Base-by-base conservation (phyloP, 192 early-diverging fungal species). In the Gorgonomyces haynaldii region DNA sequence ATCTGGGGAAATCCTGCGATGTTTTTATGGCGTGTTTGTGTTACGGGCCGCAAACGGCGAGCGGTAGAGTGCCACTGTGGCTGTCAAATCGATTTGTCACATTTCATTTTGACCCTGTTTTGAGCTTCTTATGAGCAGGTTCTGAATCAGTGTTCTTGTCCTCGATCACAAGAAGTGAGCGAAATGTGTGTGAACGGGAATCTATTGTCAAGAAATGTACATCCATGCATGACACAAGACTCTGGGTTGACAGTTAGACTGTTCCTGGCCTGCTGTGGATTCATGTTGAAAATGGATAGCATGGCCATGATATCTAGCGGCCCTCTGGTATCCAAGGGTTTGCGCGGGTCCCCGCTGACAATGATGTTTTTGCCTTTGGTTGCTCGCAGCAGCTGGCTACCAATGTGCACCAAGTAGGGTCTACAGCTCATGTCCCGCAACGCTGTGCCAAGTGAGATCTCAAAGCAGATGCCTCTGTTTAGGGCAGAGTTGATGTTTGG, bases 321-420 rank as follows among this genome's bases (percentile, higher is more conserved):
- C 30, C 85, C 75, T 20, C 81, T 67, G 28, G 88, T 53, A 29
- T 89, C 82, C 45, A 92, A 62, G 20, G 75, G 81, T 22, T 54
- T 66, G 53, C 67, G 52, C 0, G 87, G 85, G 38, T 72, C 84
- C 42, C 81, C 79, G 2, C 78, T 65, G 26, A 89, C 39, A 13
- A 92, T 79, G 2, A 92, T 55, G 55, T 90, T 83, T 40, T 83
- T 82, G 16, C 86, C 88, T 28, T 76, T 70, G 0, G 83, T 85
- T 0, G 74, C 74, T 28, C 83, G 62, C 19, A 90, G 57, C 38
- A 90, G 60, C 22, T 61, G 54, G 24, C 69, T 61, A 8, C 83
- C 78, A 41, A 85, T 86, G 16, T 62, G 63, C 31, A 88, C 80
- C 20, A 85, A 58, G 37, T 81, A 62, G 43, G 65, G 61, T 43